Evolutionary conservation across 2,329 filamentous ascomycete species (phyloP).

Genomic region (Pseudofabraea citricarpa): DNA sequence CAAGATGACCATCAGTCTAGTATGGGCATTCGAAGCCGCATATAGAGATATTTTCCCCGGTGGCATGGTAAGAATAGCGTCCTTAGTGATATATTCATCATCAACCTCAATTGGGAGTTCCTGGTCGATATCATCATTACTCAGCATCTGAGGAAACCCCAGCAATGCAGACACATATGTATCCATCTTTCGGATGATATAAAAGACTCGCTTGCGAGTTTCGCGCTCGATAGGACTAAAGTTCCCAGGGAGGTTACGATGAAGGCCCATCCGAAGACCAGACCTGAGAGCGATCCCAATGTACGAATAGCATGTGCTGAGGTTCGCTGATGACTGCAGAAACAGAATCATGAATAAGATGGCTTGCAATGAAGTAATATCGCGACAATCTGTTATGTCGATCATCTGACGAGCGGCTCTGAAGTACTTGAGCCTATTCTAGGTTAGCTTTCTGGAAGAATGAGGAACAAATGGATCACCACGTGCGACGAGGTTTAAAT

Average conservation of each 20-base stretch:
- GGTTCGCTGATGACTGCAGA: constrained; percentile 71
- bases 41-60: constrained; percentile 50
- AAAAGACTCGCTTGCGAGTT: constrained; percentile 60
- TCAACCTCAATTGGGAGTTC: constrained; percentile 60
- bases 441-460: constrained; percentile 9
- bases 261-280: constrained; percentile 71
- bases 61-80: constrained; percentile 50
- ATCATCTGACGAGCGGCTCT: constrained; percentile 61
- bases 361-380: constrained; percentile 69
- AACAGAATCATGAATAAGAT: constrained; percentile 78
- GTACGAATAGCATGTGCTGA: constrained; percentile 76
- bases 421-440: constrained; percentile 67
- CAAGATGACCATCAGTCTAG: constrained; percentile 58
- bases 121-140: constrained; percentile 63
- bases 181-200: constrained; percentile 65
- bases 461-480: too few relatives aligned
- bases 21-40: constrained; percentile 63
- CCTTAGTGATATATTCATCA: constrained; percentile 61
- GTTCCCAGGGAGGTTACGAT: constrained; percentile 63
- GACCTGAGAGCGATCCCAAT: constrained; percentile 73
- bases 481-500: too few relatives aligned
- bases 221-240: constrained; percentile 61
- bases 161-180: constrained; percentile 65
- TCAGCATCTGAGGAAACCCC: constrained; percentile 60
- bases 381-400: constrained; percentile 65